Evolutionary conservation across 2,329 filamentous ascomycete species (phyloP).

Genomic region (Aspergillus transmontanensis): DNA sequence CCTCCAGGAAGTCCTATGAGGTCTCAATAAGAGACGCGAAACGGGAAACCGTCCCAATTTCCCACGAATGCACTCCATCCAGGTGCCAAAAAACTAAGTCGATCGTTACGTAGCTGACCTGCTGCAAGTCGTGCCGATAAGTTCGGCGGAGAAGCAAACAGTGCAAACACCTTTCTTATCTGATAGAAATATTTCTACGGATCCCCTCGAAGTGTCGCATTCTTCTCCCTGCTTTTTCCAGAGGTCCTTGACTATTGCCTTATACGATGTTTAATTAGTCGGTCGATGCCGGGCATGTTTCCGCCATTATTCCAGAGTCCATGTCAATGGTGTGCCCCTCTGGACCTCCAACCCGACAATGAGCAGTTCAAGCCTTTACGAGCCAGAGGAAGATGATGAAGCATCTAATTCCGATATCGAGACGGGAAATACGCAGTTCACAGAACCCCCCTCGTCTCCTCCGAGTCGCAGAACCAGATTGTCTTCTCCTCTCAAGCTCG

Average conservation of each 20-base stretch:
- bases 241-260: not conserved
- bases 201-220: not conserved
- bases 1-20: constrained; percentile 17
- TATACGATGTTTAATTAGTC: constrained; percentile 5
- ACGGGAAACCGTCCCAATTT: constrained; percentile 26
- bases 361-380: constrained; percentile 40
- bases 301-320: constrained; percentile 15
- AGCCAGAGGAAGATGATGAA: constrained; percentile 36
- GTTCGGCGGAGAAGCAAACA: constrained; percentile 33
- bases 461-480: not conserved
- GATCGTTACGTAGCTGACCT: not conserved
- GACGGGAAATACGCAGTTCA: constrained; percentile 11
- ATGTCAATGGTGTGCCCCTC: constrained; percentile 37
- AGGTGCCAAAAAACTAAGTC: constrained; percentile 14
- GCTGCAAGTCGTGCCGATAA: not conserved
- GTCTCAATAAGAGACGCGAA: constrained; percentile 18
- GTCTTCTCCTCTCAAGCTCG: not conserved
- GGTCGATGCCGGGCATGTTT: constrained; percentile 27
- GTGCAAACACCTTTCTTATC: constrained; percentile 40
- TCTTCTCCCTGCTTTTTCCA: not conserved
- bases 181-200: constrained; percentile 13
- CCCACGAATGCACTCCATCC: constrained; percentile 35
- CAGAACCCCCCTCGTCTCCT: constrained; percentile 16
- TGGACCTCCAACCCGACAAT: constrained; percentile 52
- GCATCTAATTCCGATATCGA: constrained; percentile 22